A percentile compares a stretch with the other conserved stretches of the same genome.
Conservation (phyloP, 176 grass and related monocot species). For the Triticum dicoccoides region DNA sequence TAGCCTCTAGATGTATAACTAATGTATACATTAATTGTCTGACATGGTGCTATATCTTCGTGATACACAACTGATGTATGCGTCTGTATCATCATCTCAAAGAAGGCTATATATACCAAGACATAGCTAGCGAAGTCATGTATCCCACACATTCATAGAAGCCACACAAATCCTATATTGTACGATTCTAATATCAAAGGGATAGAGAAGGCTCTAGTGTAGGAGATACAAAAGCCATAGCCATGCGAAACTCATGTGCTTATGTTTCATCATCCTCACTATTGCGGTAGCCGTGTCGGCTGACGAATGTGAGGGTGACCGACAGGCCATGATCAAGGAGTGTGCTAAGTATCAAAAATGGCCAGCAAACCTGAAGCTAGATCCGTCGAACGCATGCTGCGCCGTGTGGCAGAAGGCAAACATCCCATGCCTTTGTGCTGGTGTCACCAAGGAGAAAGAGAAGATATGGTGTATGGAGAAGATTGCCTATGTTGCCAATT, state of each 20-base stretch:
- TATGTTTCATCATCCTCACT: not conserved
- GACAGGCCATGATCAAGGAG: not conserved
- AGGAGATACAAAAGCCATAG: not conserved
- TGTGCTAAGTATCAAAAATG: not conserved
- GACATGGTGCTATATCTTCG: not conserved
- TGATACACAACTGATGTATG: not conserved
- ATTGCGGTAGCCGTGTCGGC: not conserved
- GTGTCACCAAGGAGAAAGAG: not conserved
- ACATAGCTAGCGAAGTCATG: too few species aligned
- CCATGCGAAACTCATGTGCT: not conserved
- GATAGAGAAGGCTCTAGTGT: not conserved
- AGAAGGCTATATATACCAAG: too few species aligned
- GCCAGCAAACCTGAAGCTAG: not conserved
- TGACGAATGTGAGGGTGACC: not conserved
- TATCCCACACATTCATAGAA: not conserved
- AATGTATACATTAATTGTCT: not conserved
- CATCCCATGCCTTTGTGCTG: not conserved
- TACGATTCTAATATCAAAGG: not conserved
- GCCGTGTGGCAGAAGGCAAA: not conserved
- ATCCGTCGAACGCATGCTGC: not conserved
- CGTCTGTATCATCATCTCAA: not conserved
- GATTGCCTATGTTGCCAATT: not conserved
- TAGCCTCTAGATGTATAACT: too few species aligned
- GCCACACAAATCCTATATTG: not conserved
- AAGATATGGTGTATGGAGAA: constrained; percentile 11